Conservation (phyloP, 257 asterid species). For the Fraxinus quadrangulata region DNA sequence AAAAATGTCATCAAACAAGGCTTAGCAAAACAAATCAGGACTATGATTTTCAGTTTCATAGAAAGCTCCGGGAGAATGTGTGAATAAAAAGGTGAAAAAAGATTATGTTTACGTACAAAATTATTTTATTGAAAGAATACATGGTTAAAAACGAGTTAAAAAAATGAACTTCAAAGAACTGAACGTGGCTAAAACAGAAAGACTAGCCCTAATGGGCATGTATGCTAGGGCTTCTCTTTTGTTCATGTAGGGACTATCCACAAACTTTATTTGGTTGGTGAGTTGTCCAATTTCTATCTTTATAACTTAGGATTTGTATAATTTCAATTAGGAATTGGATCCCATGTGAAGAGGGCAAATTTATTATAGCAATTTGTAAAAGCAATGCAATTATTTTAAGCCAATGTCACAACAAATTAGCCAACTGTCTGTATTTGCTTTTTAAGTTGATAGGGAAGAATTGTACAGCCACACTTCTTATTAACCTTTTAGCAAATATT, state of each 20-base stretch:
- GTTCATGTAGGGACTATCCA: neutral
- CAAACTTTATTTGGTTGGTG: conserved; percentile 26
- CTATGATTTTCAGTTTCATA: conserved; percentile 1
- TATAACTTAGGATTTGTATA: neutral
- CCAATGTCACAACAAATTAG: conserved; percentile 20
- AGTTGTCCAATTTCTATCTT: conserved; percentile 31
- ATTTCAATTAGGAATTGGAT: conserved; percentile 19
- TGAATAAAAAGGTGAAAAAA: too few relatives aligned
- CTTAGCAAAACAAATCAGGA: conserved; percentile 12
- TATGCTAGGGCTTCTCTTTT: neutral
- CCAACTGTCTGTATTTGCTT: conserved; percentile 12
- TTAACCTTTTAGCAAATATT: neutral
- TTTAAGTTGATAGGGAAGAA: neutral
- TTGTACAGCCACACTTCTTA: too few relatives aligned
- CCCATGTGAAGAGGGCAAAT: conserved; percentile 33
- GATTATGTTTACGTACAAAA: too few relatives aligned
- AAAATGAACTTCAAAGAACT: too few relatives aligned
- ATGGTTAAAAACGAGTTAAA: too few relatives aligned
- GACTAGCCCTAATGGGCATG: conserved; percentile 25
- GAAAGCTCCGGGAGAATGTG: neutral
- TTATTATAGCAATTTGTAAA: conserved; percentile 19
- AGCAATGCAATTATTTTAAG: conserved; percentile 23
- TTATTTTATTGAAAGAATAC: too few relatives aligned
- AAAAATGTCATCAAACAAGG: too few relatives aligned
- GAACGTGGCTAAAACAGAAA: neutral